Percentiles rank a stretch among this genome's conserved stretches.
Evolutionary conservation across 345 rosid species (phyloP).

Genomic region (Gossypium anomalum): DNA sequence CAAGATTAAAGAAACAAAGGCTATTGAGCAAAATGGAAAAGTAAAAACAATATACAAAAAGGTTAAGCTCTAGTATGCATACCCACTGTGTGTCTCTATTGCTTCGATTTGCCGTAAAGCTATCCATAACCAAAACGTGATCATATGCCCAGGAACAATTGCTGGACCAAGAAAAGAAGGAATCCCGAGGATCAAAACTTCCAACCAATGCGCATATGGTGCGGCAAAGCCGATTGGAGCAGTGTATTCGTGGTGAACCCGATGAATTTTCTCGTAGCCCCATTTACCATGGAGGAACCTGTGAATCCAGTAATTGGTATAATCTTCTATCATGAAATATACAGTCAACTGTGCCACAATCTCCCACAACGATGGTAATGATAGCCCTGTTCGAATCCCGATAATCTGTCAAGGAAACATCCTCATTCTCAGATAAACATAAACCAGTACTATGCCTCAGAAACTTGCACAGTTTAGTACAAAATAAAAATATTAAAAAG

Average conservation of each 20-base stretch:
- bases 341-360: conserved; percentile 59
- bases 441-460: background rate
- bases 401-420: conserved; percentile 48
- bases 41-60: background rate
- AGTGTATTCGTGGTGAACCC: conserved; percentile 80
- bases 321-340: conserved; percentile 81
- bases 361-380: conserved; percentile 78
- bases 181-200: conserved; percentile 80
- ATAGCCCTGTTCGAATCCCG: conserved; percentile 61
- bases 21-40: conserved; percentile 12
- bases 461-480: background rate
- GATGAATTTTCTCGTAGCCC: conserved; percentile 92
- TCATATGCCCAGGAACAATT: conserved; percentile 85
- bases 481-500: background rate
- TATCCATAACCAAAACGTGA: conserved; percentile 92
- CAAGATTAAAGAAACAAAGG: conserved; percentile 32
- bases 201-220: conserved; percentile 94
- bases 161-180: conserved; percentile 97
- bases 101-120: conserved; percentile 90
- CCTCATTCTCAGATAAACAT: background rate
- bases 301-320: conserved; percentile 90
- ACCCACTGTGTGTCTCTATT: conserved; percentile 98
- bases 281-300: conserved; percentile 78
- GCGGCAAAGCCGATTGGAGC: conserved; percentile 87
- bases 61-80: conserved; percentile 29